A percentile compares a stretch with the other conserved stretches of the same genome.
Evolutionary conservation across 495 filamentous ascomycete genomes (phyloP).

Genomic region (Xanthoparmelia taractica): DNA sequence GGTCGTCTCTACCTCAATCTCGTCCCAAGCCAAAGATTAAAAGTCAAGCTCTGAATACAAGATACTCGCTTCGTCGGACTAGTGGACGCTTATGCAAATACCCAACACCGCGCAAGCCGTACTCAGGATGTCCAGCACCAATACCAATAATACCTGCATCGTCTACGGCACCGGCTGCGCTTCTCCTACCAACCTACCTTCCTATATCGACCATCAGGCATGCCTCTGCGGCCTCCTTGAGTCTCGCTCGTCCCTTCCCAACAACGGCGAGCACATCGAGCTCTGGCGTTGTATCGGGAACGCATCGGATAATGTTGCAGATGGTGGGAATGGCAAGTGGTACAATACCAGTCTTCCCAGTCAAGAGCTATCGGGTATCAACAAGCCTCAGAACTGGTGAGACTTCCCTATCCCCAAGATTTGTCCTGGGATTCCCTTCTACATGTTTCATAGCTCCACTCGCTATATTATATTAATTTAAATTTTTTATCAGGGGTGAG

Average conservation of each 20-base stretch:
- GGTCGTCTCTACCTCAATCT: not conserved
- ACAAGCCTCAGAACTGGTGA: constrained; percentile 17
- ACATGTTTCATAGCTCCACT: not conserved
- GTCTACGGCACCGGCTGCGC: constrained; percentile 14
- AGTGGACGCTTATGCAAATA: constrained; percentile 12
- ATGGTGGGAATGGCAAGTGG: constrained; percentile 21
- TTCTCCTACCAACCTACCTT: constrained; percentile 20
- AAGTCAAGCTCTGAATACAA: not conserved
- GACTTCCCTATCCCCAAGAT: not conserved
- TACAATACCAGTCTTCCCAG: constrained; percentile 20
- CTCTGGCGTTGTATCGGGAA: constrained; percentile 23
- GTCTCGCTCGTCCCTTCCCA: constrained; percentile 12
- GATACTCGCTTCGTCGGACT: not conserved
- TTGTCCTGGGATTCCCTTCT: not conserved
- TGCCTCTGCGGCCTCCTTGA: constrained; percentile 23
- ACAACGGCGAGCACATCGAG: constrained; percentile 17
- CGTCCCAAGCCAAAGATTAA: not conserved
- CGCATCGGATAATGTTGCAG: constrained; percentile 12
- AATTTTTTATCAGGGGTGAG: constrained; percentile 9
- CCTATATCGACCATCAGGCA: constrained; percentile 17
- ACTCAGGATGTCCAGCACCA: constrained; percentile 17
- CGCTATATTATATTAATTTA: no score
- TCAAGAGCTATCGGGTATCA: constrained; percentile 24
- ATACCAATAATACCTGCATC: constrained; percentile 19
- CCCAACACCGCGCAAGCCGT: not conserved